Percentiles rank a stretch among this genome's conserved stretches.
phyloP scores from a whole-genome alignment of 805 yeast species.

The Candida silvatica region DNA sequence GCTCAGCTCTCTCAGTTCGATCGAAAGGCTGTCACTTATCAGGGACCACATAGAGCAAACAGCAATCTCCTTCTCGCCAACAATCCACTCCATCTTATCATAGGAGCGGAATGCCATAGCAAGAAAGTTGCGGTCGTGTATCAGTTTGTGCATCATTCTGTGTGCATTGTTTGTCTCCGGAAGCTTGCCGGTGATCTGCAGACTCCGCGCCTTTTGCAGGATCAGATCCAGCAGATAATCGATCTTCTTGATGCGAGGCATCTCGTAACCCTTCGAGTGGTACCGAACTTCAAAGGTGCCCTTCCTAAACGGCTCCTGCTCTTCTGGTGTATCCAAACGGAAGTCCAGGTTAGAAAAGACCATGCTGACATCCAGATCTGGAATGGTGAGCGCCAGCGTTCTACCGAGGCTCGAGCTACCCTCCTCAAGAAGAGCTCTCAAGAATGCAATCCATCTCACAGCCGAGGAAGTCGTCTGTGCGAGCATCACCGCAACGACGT shows the following conservation, averaged over 20 bases:
- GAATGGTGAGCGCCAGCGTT: conserved; percentile 28
- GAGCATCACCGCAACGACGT: conserved; percentile 33
- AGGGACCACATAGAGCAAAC: conserved; percentile 36
- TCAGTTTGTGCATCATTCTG: conserved; percentile 11
- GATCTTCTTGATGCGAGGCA: conserved; percentile 21
- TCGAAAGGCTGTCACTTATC: conserved; percentile 33
- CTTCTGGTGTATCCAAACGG: background rate
- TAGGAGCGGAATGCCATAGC: conserved; percentile 53
- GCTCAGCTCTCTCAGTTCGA: conserved; percentile 51
- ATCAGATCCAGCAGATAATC: conserved; percentile 32
- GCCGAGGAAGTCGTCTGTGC: conserved; percentile 46
- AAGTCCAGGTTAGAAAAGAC: conserved; percentile 11
- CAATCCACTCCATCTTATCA: conserved; percentile 69
- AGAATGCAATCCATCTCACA: conserved; percentile 54
- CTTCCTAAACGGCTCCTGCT: background rate
- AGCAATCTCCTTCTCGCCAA: conserved; percentile 34
- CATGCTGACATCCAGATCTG: conserved; percentile 35
- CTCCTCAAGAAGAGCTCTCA: conserved; percentile 34
- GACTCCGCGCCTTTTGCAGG: conserved; percentile 21
- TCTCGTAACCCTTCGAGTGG: conserved; percentile 15
- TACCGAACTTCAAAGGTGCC: conserved; percentile 2
- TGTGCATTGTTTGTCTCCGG: conserved; percentile 4
- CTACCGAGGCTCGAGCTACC: background rate
- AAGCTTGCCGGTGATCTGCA: conserved; percentile 3
- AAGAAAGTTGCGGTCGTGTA: conserved; percentile 17